phyloP scores from a whole-genome alignment of 192 early-diverging fungal species.

The Geranomyces variabilis region DNA sequence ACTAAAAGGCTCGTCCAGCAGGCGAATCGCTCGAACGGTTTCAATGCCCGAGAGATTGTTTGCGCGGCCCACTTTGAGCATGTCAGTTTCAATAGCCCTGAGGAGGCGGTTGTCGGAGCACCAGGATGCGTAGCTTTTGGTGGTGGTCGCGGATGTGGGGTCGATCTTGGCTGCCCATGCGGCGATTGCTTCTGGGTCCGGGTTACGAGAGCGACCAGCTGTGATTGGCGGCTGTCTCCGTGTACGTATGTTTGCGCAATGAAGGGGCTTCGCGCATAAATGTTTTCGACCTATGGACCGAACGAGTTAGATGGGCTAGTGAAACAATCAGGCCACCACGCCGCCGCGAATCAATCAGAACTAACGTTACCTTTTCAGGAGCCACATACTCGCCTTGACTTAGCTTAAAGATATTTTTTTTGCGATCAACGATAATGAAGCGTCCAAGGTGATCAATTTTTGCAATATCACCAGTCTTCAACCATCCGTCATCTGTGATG shows the following conservation, averaged over 20 bases:
- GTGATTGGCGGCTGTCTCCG: conserved; percentile 82
- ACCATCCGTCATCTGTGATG: conserved; percentile 52
- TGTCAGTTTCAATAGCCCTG: conserved; percentile 43
- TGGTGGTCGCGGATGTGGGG: conserved; percentile 42
- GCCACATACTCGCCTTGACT: conserved; percentile 88
- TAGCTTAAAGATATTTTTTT: conserved; percentile 64
- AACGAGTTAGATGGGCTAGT: conserved; percentile 55
- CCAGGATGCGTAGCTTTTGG: conserved; percentile 42
- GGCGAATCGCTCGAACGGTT: conserved; percentile 73
- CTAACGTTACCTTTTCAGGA: conserved; percentile 77
- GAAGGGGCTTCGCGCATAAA: conserved; percentile 63
- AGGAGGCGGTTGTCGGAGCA: conserved; percentile 42
- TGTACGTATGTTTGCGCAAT: conserved; percentile 91
- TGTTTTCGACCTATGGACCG: conserved; percentile 52
- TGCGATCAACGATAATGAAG: conserved; percentile 55
- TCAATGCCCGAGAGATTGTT: conserved; percentile 89
- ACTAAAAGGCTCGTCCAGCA: conserved; percentile 72
- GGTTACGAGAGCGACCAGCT: conserved; percentile 83
- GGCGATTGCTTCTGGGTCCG: conserved; percentile 60
- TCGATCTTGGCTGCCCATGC: conserved; percentile 39
- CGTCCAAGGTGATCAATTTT: conserved; percentile 45
- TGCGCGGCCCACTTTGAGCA: conserved; percentile 65
- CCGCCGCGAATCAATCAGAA: too few species aligned
- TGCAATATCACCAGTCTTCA: conserved; percentile 60
- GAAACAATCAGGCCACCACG: too few species aligned